These are phyloP conservation scores for Persicaria tinctoria DNA, from an alignment of 148 eudicot genomes.

Conservation along the genomic window DNA sequence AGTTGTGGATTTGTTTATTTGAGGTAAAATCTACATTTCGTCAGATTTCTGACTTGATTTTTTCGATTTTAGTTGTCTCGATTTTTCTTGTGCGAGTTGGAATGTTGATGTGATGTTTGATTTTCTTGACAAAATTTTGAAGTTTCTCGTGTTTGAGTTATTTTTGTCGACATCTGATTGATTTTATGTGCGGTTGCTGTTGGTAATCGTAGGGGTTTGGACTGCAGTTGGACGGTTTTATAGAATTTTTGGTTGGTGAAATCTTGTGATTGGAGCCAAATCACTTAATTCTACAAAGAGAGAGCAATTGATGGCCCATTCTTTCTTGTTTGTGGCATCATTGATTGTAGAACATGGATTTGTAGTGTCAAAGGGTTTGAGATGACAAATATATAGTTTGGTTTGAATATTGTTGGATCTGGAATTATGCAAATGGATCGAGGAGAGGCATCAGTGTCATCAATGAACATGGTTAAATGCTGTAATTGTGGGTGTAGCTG, in stretches of 20 bases:
- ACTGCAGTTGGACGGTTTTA: neutral
- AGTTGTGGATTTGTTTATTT: neutral
- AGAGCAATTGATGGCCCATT: neutral
- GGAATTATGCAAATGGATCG: conserved; percentile 37
- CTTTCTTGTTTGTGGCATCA: neutral
- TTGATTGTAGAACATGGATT: conserved; percentile 4
- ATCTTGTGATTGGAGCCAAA: conserved; percentile 1
- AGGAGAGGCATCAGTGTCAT: conserved; percentile 28
- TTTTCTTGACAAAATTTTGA: neutral
- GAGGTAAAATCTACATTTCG: neutral
- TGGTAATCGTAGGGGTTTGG: conserved; percentile 5
- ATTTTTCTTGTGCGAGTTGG: neutral
- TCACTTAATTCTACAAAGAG: neutral
- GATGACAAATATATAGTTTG: neutral
- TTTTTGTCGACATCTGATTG: neutral
- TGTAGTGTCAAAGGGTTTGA: neutral
- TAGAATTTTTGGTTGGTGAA: neutral
- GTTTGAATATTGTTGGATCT: conserved; percentile 2
- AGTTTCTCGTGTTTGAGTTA: neutral
- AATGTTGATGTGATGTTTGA: neutral
- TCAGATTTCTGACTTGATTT: neutral
- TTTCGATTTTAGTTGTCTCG: neutral
- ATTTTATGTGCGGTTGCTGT: neutral
- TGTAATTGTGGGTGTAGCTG: conserved; percentile 74
- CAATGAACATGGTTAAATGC: conserved; percentile 46